Evolutionary conservation across 2,329 filamentous ascomycete genomes (phyloP), one percentile per base, ranked within the genome.

Genomic region (Stachybotrys elegans): DNA sequence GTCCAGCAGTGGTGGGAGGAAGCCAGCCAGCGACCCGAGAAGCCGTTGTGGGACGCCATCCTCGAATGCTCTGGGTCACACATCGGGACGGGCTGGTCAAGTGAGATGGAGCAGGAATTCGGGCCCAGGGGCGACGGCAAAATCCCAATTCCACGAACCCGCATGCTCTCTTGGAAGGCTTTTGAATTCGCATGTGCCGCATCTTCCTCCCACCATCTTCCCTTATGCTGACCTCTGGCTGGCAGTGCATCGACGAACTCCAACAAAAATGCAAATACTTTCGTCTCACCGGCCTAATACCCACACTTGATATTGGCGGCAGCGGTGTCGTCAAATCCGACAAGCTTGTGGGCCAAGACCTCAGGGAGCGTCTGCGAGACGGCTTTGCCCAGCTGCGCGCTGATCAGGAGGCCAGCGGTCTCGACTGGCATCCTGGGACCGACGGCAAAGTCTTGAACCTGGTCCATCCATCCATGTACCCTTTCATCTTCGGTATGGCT

Each of bases 401-500:
- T 13, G 38, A 40, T 29, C 38, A 40, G 20, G 13, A 4, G 19
- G 21, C 38, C 7, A 27, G 9, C 17, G 38, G 38, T 17, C 22
- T 40, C 22, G 79, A 81, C 54, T 83, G 71, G 68, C 75, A 83
- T 59, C 79, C 79, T 0, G 62, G 68, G 5, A 76, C 73, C 0
- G 59, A 76, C 22, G 56, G 65, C 1, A 69, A 67, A 48, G 76
- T 83, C 5, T 67, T 77, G 1, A 72, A 83, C 54, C 61, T 83
- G 2, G 67, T 83, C 14, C 71, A 83, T 48, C 78, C 79, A 5
- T 82, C 76, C 1, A 62, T 82, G 13, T 83, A 71, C 43, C 77
- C 79, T 1, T 56, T 83, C 2, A 57, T 75, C 1, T 76, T 73
- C 47, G 72, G 71, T 27, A 32, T 11, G 35, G 22, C 21, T n/a